These are phyloP conservation scores for Rosa lucieae DNA, from an alignment of 306 rosid species.

Conservation along the genomic window DNA sequence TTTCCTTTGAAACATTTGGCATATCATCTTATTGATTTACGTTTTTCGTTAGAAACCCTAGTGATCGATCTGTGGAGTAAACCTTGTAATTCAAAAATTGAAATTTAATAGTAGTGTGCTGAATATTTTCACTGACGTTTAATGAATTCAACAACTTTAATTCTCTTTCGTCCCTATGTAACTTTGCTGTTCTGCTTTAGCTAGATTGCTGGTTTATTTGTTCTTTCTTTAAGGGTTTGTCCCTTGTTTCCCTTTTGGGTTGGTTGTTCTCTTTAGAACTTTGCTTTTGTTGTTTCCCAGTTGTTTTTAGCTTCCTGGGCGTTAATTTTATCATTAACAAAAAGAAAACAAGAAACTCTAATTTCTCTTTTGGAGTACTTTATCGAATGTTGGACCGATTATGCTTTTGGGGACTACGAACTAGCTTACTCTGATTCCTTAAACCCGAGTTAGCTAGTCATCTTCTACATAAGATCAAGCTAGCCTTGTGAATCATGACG, in stretches of 20 bases:
- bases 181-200: background rate
- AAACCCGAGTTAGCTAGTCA: slow-evolving; percentile 32
- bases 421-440: background rate
- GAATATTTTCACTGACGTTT: background rate
- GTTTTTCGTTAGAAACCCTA: background rate
- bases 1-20: too few relatives aligned
- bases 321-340: background rate
- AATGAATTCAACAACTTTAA: background rate
- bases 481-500: slow-evolving; percentile 25
- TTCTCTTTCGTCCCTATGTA: background rate
- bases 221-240: background rate
- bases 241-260: background rate
- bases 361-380: background rate
- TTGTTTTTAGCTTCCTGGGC: background rate
- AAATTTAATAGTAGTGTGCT: background rate
- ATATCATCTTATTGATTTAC: background rate
- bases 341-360: background rate
- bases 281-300: background rate
- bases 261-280: background rate
- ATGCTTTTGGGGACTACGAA: background rate
- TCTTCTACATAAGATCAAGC: background rate
- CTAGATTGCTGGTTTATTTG: background rate
- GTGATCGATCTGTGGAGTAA: background rate
- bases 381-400: background rate
- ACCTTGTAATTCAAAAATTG: background rate